phyloP scores from a whole-genome alignment of 148 eudicot genomes.

The Rheum nobile region DNA sequence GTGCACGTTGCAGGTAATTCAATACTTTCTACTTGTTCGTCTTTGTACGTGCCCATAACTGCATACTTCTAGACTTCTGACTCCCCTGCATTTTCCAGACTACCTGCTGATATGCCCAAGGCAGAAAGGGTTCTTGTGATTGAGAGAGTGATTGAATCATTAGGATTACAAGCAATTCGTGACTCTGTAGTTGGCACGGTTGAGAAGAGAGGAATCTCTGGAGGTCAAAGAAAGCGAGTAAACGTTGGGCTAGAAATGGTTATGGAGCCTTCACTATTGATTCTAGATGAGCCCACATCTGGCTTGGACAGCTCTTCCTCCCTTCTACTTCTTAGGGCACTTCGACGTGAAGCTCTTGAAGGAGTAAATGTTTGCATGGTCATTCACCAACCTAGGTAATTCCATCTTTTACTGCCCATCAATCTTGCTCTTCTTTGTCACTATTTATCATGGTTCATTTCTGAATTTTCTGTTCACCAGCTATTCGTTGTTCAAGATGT shows the following conservation, averaged over 20 bases:
- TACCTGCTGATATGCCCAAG: constrained; percentile 61
- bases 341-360: constrained; percentile 92
- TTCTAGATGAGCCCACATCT: constrained; percentile 94
- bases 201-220: constrained; percentile 86
- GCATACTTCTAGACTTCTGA: background rate
- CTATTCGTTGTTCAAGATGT: constrained; percentile 85
- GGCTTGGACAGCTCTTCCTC: constrained; percentile 95
- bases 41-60: background rate
- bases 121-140: constrained; percentile 78
- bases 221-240: constrained; percentile 88
- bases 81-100: constrained; percentile 19
- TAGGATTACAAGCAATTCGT: constrained; percentile 70
- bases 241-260: constrained; percentile 95
- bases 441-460: background rate
- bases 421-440: background rate
- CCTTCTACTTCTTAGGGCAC: constrained; percentile 73
- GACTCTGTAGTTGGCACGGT: constrained; percentile 91
- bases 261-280: constrained; percentile 88
- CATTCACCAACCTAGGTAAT: constrained; percentile 92
- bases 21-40: background rate
- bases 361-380: constrained; percentile 93
- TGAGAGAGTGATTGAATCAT: constrained; percentile 80
- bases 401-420: background rate
- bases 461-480: constrained; percentile 27
- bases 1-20: constrained; percentile 79